Base-by-base conservation (phyloP, 768 basidiomycete genomes). In the Nidularia pulvinata region DNA sequence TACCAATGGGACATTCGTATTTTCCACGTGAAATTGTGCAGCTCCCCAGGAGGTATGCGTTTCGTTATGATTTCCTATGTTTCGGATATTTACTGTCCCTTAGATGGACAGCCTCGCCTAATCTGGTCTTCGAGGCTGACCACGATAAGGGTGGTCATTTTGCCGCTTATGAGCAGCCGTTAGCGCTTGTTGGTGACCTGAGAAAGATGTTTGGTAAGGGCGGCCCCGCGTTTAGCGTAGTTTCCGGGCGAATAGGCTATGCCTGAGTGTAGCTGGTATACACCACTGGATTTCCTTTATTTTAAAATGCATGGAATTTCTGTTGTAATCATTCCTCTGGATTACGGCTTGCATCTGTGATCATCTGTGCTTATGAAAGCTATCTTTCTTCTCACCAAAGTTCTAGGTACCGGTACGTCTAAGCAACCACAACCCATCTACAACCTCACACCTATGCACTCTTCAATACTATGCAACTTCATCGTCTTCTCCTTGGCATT, bases 131-230 rank as follows among this genome's bases (percentile, higher is more conserved):
- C 37, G 69, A 75, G 51, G 62, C 68, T 2, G 64, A 69, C 6
- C 82, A 82, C 45, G 62, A 62, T 1, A 58, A 56, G 5, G 81
- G 81, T 2, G 81, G 81, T 1, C 82, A 82, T 59, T 83, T 83
- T 58, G 76, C 79, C 6, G 71, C 80, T 0, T 57, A 72, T 52
- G 81, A 83, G 57, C 59, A 54, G 44, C 80, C 81, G 0, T 64
- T 69, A 5, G 59, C 62, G 4, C 65, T 83, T 14, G 80, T 65
- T 1, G 67, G 57, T 3, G 82, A 81, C 55, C 37, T 83, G 49
- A 62, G 73, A 22, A 73, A 65, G 57, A 82, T 82, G 78, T 83
- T 81, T 58, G 72, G 71, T 35, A 72, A 67, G 51, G 73, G 68
- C 11, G 77, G 80, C 0, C 69, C 70, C 33, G 77, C 76, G 7